These are phyloP conservation scores for Pisolithus microcarpus DNA, from an alignment of 768 basidiomycete genomes.

Conservation along the genomic window DNA sequence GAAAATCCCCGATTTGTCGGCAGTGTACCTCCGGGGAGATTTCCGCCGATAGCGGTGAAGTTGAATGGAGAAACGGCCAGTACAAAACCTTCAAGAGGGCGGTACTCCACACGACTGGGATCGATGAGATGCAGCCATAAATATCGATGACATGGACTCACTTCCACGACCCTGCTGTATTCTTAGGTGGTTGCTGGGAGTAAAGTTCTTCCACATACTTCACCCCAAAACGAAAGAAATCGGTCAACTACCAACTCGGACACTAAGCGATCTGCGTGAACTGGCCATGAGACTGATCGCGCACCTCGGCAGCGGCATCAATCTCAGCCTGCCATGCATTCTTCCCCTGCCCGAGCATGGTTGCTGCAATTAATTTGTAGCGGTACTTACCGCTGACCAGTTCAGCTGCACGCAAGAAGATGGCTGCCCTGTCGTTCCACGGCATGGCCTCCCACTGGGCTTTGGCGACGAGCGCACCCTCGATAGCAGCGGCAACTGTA, in stretches of 20 bases:
- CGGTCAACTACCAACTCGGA: slow-evolving; percentile 48
- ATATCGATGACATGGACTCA: slow-evolving; percentile 35
- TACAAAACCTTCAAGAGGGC: slow-evolving; percentile 97
- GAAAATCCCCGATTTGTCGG: background rate
- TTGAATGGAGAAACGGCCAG: slow-evolving; percentile 98
- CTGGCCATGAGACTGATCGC: slow-evolving; percentile 12
- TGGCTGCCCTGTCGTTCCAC: slow-evolving; percentile 95
- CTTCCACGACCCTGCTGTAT: slow-evolving; percentile 91
- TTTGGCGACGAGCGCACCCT: slow-evolving; percentile 82
- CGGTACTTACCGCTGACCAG: slow-evolving; percentile 93
- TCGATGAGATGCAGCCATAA: background rate
- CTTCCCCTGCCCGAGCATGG: slow-evolving; percentile 98
- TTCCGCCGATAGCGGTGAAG: slow-evolving; percentile 96
- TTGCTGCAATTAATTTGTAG: slow-evolving; percentile 91
- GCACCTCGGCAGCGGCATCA: slow-evolving; percentile 94
- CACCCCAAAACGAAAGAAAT: slow-evolving; percentile 96
- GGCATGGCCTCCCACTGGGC: slow-evolving; percentile 88
- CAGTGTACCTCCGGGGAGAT: slow-evolving; percentile 65
- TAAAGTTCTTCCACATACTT: slow-evolving; percentile 97
- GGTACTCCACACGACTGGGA: slow-evolving; percentile 85
- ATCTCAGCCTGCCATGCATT: slow-evolving; percentile 99
- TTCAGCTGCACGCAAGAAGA: slow-evolving; percentile 98
- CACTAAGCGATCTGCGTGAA: slow-evolving; percentile 3
- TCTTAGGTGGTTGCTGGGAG: slow-evolving; percentile 80
- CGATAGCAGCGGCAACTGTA: slow-evolving; percentile 72